Evolutionary conservation across 1,284 basidiomycete species (phyloP).

Genomic region (Fomitopsis schrenkii): DNA sequence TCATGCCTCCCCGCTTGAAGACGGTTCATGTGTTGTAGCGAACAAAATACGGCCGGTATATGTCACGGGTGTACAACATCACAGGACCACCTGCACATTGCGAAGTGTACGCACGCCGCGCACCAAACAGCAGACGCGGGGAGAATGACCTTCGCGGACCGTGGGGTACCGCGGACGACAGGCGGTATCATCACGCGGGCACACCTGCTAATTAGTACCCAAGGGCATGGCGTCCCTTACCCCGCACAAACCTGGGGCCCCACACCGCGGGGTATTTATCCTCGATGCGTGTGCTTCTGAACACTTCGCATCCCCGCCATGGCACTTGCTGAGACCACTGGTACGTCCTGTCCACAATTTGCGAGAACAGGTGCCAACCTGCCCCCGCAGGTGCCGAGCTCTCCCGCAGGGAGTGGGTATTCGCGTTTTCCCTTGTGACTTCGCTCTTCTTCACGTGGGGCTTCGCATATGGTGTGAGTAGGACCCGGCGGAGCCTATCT

Average conservation of each 20-base stretch:
- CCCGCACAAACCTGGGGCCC: slow-evolving; percentile 15
- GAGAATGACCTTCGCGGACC: neutral
- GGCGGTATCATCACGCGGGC: slow-evolving; percentile 17
- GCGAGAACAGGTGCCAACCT: neutral
- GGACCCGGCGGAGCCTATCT: neutral
- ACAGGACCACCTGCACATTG: neutral
- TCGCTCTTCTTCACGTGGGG: slow-evolving; percentile 82
- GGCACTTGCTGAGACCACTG: slow-evolving; percentile 30
- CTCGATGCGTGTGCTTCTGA: neutral
- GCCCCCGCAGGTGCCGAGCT: slow-evolving; percentile 41
- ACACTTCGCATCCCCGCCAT: slow-evolving; percentile 13
- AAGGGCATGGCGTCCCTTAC: slow-evolving; percentile 1
- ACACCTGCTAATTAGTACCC: neutral
- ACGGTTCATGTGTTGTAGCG: neutral
- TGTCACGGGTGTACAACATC: neutral
- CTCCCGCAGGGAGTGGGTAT: slow-evolving; percentile 41
- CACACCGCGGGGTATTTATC: slow-evolving; percentile 10
- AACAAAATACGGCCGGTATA: no score
- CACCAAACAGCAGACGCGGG: neutral
- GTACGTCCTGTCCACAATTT: slow-evolving; percentile 20
- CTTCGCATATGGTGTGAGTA: slow-evolving; percentile 67
- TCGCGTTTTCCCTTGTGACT: slow-evolving; percentile 70
- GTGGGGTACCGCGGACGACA: neutral
- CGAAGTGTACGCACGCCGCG: neutral
- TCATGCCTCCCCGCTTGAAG: neutral